Percentiles rank a stretch among this genome's conserved stretches.
These are phyloP conservation scores for Aurifilum marmelostoma DNA, from an alignment of 2,329 filamentous ascomycete species.

Conservation along the genomic window DNA sequence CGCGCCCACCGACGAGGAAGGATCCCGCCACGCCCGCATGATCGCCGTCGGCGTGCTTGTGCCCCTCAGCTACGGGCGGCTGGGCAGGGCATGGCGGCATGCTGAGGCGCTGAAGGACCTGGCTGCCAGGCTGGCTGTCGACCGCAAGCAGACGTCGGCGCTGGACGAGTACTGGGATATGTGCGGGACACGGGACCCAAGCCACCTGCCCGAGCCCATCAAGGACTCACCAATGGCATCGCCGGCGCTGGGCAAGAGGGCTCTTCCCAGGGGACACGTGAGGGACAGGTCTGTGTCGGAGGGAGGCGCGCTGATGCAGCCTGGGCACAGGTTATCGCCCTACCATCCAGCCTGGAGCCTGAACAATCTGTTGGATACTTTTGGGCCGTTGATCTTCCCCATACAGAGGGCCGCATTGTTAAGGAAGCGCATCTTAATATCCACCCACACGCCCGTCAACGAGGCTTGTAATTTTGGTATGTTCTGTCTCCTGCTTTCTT, in stretches of 20 bases:
- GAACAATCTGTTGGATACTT: constrained; percentile 73
- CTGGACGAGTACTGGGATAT: constrained; percentile 83
- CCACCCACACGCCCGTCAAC: constrained; percentile 84
- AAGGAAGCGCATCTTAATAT: constrained; percentile 85
- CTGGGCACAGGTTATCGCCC: constrained; percentile 69
- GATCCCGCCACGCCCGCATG: constrained; percentile 86
- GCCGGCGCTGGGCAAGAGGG: constrained; percentile 46
- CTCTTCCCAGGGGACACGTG: constrained; percentile 48
- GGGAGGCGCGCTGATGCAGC: constrained; percentile 59
- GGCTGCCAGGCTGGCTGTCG: constrained; percentile 68
- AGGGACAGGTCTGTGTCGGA: constrained; percentile 66
- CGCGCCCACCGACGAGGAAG: constrained; percentile 73
- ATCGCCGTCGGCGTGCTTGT: constrained; percentile 89
- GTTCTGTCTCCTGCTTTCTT: constrained; percentile 29
- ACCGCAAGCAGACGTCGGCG: constrained; percentile 63
- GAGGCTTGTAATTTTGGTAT: constrained; percentile 86
- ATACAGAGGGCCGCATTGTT: constrained; percentile 85
- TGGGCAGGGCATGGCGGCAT: constrained; percentile 89
- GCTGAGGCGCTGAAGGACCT: constrained; percentile 75
- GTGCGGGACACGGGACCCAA: constrained; percentile 50
- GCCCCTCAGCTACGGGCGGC: constrained; percentile 78
- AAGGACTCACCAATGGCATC: constrained; percentile 57
- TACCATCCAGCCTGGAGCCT: constrained; percentile 89
- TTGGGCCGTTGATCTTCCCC: constrained; percentile 91
- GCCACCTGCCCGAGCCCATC: constrained; percentile 38